phyloP scores from a whole-genome alignment of 2,329 filamentous ascomycete species.

The Alternaria tenuissima region DNA sequence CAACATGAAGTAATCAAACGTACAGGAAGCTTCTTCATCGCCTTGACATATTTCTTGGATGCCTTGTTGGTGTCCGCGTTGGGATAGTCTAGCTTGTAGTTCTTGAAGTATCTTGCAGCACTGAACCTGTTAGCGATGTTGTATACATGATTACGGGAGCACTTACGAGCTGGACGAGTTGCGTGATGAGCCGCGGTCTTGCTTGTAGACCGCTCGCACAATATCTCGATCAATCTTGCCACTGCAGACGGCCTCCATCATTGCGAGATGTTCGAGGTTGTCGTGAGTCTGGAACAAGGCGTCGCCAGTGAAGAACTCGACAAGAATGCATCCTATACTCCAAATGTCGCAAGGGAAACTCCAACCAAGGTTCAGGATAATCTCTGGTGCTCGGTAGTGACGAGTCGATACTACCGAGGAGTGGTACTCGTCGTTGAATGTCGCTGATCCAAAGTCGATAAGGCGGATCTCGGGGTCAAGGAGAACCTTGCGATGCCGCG shows the following conservation, averaged over 20 bases:
- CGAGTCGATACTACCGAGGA: conserved; percentile 72
- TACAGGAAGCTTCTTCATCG: conserved; percentile 71
- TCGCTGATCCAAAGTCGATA: conserved; percentile 73
- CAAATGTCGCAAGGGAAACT: conserved; percentile 74
- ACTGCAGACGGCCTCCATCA: conserved; percentile 72
- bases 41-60: conserved; percentile 71
- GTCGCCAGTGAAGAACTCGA: conserved; percentile 74
- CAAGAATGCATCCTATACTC: conserved; percentile 74
- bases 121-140: conserved; percentile 41
- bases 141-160: neutral
- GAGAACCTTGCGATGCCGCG: conserved; percentile 69
- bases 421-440: conserved; percentile 74
- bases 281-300: conserved; percentile 74
- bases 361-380: conserved; percentile 73
- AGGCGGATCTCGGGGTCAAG: conserved; percentile 72
- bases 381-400: conserved; percentile 72
- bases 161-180: conserved; percentile 66
- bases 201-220: conserved; percentile 62
- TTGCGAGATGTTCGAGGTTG: conserved; percentile 72
- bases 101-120: conserved; percentile 61
- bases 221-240: conserved; percentile 64
- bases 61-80: conserved; percentile 69
- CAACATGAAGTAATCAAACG: conserved; percentile 30
- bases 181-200: conserved; percentile 55
- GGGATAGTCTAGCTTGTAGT: conserved; percentile 68